phyloP scores from a whole-genome alignment of 139 green algal genomes.

The Haematococcus lacustris region DNA sequence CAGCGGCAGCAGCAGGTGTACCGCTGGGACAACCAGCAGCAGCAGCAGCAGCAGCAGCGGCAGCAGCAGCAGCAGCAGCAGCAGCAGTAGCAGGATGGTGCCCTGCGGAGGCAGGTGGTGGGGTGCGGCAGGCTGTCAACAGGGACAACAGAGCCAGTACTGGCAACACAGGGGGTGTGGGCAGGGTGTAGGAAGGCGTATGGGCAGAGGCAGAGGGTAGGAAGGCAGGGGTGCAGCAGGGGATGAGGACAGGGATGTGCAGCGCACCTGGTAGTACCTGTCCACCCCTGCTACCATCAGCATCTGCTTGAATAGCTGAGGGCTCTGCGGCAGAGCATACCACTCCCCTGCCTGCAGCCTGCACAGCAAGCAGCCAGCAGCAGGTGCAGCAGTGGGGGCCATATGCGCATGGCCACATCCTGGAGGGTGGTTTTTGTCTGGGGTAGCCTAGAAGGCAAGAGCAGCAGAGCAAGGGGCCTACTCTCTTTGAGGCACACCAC shows the following conservation, averaged over 20 bases:
- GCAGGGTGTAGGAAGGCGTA: background rate
- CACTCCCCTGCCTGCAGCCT: slow-evolving; percentile 63
- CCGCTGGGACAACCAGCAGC: no score
- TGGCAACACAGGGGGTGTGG: background rate
- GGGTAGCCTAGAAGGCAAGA: no score
- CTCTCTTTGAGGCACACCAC: no score
- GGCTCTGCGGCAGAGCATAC: slow-evolving; percentile 94
- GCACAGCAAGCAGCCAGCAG: background rate
- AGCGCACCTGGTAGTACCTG: slow-evolving; percentile 90
- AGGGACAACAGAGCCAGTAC: no score
- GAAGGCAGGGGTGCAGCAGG: background rate
- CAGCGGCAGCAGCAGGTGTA: no score
- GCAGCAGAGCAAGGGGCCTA: no score
- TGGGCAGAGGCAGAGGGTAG: background rate
- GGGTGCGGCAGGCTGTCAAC: background rate
- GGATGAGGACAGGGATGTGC: background rate
- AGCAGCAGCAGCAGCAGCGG: no score
- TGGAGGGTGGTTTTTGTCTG: no score
- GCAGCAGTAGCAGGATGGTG: no score
- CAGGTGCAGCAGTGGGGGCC: background rate
- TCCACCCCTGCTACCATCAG: slow-evolving; percentile 96
- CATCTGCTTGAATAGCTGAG: slow-evolving; percentile 99
- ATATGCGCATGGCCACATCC: no score
- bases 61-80: no score
- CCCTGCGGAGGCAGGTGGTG: background rate